Evolutionary conservation across 148 eudicot species (phyloP).

Genomic region (Polygonum aviculare): DNA sequence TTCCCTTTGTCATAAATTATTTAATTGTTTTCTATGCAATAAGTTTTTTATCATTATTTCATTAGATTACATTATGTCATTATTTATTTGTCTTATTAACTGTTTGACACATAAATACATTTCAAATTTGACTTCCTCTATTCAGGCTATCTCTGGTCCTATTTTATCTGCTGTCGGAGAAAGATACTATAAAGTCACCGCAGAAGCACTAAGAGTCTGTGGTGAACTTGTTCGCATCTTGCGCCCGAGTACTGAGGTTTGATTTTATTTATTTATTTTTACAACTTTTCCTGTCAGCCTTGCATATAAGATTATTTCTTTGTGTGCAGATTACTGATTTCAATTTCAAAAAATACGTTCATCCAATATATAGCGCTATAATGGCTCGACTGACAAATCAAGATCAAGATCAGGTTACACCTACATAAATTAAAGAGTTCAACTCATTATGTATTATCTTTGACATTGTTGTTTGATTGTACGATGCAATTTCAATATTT

Average conservation of each 20-base stretch:
- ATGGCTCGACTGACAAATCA: slow-evolving; percentile 92
- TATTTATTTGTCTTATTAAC: not conserved
- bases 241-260: slow-evolving; percentile 81
- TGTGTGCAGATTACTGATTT: slow-evolving; percentile 46
- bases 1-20: not conserved
- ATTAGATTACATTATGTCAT: not conserved
- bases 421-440: not conserved
- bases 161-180: slow-evolving; percentile 91
- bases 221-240: slow-evolving; percentile 96
- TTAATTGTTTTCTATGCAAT: not conserved
- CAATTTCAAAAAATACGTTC: slow-evolving; percentile 81
- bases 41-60: not conserved
- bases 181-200: slow-evolving; percentile 95
- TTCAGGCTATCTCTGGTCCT: slow-evolving; percentile 82
- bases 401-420: slow-evolving; percentile 83
- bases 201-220: slow-evolving; percentile 95
- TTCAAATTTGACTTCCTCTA: slow-evolving; percentile 5
- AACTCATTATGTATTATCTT: not conserved
- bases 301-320: slow-evolving; percentile 8
- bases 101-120: not conserved
- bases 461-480: no score
- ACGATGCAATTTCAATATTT: not conserved
- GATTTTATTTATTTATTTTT: not conserved
- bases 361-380: slow-evolving; percentile 78
- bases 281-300: not conserved